These are phyloP conservation scores for Castanopsis chinensis DNA, from an alignment of 306 rosid genomes.

Conservation along the genomic window DNA sequence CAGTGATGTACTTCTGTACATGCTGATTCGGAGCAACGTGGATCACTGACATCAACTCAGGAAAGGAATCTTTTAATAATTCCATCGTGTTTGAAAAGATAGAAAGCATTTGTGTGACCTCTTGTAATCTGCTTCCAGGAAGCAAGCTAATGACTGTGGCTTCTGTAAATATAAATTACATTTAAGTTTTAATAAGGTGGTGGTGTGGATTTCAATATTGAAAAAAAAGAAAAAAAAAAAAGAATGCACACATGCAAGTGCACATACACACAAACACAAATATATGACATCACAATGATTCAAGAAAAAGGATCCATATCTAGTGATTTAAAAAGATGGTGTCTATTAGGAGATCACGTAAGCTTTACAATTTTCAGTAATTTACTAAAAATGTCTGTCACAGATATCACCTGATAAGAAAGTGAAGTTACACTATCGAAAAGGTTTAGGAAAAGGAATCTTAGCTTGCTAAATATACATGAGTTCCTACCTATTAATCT, in stretches of 20 bases:
- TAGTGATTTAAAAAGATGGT: not conserved
- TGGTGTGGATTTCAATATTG: constrained; percentile 1
- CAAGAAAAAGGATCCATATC: not conserved
- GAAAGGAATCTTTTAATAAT: constrained; percentile 47
- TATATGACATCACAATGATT: not conserved
- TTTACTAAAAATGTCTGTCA: not conserved
- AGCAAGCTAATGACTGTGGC: constrained; percentile 78
- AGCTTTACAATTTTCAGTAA: not conserved
- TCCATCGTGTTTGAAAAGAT: constrained; percentile 58
- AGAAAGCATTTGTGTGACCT: constrained; percentile 79
- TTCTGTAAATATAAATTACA: constrained; percentile 46
- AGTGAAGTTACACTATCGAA: not conserved
- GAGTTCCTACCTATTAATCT: not conserved
- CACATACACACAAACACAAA: not conserved
- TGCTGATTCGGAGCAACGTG: constrained; percentile 75
- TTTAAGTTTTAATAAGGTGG: constrained; percentile 18
- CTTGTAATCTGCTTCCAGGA: constrained; percentile 98
- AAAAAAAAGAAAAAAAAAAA: not conserved
- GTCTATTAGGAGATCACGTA: not conserved
- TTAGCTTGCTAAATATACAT: not conserved
- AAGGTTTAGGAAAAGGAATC: not conserved
- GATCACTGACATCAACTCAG: constrained; percentile 56
- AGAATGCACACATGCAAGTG: not conserved
- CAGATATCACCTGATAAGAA: not conserved
- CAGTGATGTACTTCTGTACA: constrained; percentile 52